Conservation (phyloP, 345 rosid species). For the Rhodamnia rubescens region DNA sequence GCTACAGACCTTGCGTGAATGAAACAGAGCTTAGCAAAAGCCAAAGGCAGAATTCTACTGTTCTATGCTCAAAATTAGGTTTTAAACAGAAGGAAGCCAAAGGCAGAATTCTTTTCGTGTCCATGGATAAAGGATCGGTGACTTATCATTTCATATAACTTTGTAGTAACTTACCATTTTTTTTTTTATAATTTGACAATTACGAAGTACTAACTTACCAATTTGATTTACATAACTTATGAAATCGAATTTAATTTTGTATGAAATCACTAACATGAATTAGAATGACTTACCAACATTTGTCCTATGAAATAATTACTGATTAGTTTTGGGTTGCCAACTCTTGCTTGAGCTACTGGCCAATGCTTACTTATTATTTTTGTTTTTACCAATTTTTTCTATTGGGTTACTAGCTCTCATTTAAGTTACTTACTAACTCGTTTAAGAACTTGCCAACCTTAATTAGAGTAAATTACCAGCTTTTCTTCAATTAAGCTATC, state of each 20-base stretch:
- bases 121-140: neutral
- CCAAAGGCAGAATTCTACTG: too few species aligned
- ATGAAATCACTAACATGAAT: neutral
- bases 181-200: neutral
- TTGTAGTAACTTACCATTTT: neutral
- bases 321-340: neutral
- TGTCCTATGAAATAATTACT: neutral
- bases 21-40: too few species aligned
- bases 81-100: too few species aligned
- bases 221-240: neutral
- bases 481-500: neutral
- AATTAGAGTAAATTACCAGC: neutral
- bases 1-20: too few species aligned
- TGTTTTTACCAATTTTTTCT: neutral
- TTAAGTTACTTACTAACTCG: neutral
- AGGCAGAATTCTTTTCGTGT: too few species aligned
- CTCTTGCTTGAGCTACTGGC: neutral
- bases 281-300: neutral
- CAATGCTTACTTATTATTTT: neutral
- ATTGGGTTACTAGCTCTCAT: neutral
- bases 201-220: neutral
- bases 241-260: too few species aligned
- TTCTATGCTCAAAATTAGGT: too few species aligned
- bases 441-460: neutral
- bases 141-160: neutral